phyloP scores from a whole-genome alignment of 2,329 filamentous ascomycete genomes.

The Epichloe uncinata region DNA sequence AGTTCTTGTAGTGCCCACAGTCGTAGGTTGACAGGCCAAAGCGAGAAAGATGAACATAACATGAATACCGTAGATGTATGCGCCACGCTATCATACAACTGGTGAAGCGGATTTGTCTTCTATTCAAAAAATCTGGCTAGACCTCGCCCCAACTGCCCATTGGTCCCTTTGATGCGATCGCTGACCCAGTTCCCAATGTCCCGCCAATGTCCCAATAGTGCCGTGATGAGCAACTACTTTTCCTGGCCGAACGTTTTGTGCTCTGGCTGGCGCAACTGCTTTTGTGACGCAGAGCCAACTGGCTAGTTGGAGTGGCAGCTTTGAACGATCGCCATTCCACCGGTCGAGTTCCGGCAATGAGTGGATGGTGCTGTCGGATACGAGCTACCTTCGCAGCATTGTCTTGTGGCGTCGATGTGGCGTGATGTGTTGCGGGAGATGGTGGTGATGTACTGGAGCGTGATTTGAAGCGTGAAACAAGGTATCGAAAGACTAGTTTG shows the following conservation, averaged over 20 bases:
- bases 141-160: slow-evolving; percentile 74
- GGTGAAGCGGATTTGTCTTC: neutral
- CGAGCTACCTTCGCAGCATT: slow-evolving; percentile 65
- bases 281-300: slow-evolving; percentile 33
- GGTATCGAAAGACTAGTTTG: slow-evolving; percentile 79
- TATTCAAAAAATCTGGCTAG: slow-evolving; percentile 17
- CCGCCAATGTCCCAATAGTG: slow-evolving; percentile 91
- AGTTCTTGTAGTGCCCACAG: neutral
- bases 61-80: neutral
- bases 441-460: slow-evolving; percentile 28
- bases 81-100: neutral
- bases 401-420: slow-evolving; percentile 44
- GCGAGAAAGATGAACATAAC: neutral
- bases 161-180: slow-evolving; percentile 51
- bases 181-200: slow-evolving; percentile 62
- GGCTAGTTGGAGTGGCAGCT: slow-evolving; percentile 34
- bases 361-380: slow-evolving; percentile 78
- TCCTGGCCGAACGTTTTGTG: slow-evolving; percentile 56
- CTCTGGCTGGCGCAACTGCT: slow-evolving; percentile 81
- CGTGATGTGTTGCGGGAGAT: slow-evolving; percentile 32
- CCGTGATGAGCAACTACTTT: slow-evolving; percentile 57
- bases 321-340: slow-evolving; percentile 45
- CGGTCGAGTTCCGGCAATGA: slow-evolving; percentile 48
- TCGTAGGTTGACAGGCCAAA: neutral
- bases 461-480: slow-evolving; percentile 62